phyloP scores from a whole-genome alignment of 179 eudicot genomes.

The Silene noctiflora region DNA sequence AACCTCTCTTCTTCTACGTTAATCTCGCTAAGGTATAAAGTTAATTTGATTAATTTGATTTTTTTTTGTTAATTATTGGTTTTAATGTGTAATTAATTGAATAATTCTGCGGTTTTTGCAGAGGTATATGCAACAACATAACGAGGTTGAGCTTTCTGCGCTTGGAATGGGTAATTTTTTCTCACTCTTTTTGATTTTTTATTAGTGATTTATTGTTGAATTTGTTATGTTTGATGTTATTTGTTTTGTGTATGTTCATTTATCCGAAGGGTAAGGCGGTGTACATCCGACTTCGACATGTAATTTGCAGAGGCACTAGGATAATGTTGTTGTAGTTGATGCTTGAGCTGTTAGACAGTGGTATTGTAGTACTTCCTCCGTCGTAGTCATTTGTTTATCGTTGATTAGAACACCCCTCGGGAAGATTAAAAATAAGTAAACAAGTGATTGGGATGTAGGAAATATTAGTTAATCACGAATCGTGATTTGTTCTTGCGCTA shows the following conservation, averaged over 20 bases:
- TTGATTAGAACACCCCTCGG: no score
- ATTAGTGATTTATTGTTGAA: neutral
- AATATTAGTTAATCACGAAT: no score
- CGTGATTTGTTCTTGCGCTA: neutral
- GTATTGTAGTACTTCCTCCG: neutral
- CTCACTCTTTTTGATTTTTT: neutral
- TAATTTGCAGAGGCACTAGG: no score
- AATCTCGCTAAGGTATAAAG: constrained; percentile 61
- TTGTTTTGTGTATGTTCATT: neutral
- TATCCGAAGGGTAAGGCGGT: no score
- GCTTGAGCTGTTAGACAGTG: neutral
- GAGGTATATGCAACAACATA: constrained; percentile 61
- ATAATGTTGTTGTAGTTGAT: no score
- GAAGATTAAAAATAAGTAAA: no score
- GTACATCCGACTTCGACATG: no score
- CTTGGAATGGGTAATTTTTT: constrained; percentile 54
- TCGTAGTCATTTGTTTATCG: no score
- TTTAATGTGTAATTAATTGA: neutral
- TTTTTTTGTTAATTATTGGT: neutral
- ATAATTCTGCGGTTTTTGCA: constrained; percentile 23
- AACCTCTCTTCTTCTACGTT: constrained; percentile 45
- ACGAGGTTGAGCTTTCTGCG: constrained; percentile 66
- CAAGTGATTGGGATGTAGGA: no score
- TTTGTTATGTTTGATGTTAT: neutral
- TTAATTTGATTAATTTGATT: no score